Base-by-base conservation (phyloP, 805 yeast genomes). In the Ogataea naganishii region DNA sequence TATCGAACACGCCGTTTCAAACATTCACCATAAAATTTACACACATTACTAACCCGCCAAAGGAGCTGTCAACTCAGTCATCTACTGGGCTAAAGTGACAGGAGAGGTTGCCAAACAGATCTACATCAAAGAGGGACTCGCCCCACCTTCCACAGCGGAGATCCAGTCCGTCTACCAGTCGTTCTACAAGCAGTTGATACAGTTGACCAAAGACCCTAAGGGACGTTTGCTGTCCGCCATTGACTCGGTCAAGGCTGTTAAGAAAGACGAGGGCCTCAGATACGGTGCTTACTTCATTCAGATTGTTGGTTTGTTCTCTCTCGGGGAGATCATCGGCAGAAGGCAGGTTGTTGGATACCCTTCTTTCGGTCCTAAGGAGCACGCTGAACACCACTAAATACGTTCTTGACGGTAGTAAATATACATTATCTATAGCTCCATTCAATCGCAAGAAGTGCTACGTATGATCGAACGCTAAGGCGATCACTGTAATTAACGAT, bases 241-340 rank as follows among this genome's bases (percentile, higher is more conserved):
- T 41, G 51, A 59, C 39, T 48, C 71, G 50, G 58, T 54, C 40
- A 64, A 46, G 36, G 27, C 42, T 12, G 30, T 47, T 36, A 58
- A 66, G 55, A 76, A 69, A 57, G 75, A 70, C 44, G 67, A 69
- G 49, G 67, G 62, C 42, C 58, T 75, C 46, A 75, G 72, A 61
- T 81, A 70, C 56, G 79, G 80, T 46, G 79, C 88, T 22, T 76
- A 74, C 61, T 77, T 75, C 44, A 62, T 86, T 44, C 98, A 92
- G 65, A 62, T 89, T 33, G 66, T 83, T 43, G 98, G 96, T 41
- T 71, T 88, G 56, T 92, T 86, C 63, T 75, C 96, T 17, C 69
- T 89, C 27, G 98, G 98, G 56, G 98, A 92, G 71, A 75, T 88
- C 46, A 70, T 92, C 51, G 98, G 98, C 53, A 85, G 97, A 71